Evolutionary conservation across 2,329 filamentous ascomycete genomes (phyloP).

Genomic region (Botryosphaeria dothidea): DNA sequence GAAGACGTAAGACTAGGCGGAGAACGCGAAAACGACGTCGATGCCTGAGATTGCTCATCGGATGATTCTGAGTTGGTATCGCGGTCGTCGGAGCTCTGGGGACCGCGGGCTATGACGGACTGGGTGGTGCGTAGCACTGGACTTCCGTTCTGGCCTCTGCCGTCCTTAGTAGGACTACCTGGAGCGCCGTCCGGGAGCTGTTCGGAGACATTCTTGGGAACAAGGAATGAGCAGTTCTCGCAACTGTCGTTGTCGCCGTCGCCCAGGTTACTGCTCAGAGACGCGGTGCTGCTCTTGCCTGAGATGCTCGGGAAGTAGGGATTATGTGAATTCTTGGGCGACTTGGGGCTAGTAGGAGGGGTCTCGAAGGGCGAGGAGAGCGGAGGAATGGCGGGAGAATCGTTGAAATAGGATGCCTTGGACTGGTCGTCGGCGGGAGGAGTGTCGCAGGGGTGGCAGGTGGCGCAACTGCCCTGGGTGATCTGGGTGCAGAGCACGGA

Average conservation of each 20-base stretch:
- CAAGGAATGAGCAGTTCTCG: slow-evolving; percentile 58
- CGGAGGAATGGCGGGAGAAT: slow-evolving; percentile 28
- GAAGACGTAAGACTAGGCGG: slow-evolving; percentile 31
- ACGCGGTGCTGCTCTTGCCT: slow-evolving; percentile 26
- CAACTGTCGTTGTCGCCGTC: slow-evolving; percentile 54
- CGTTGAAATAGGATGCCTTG: slow-evolving; percentile 36
- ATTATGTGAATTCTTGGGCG: slow-evolving; percentile 40
- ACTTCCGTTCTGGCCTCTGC: slow-evolving; percentile 52
- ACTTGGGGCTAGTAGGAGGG: slow-evolving; percentile 42
- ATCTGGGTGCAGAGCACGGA: slow-evolving; percentile 64
- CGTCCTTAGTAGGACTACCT: slow-evolving; percentile 51
- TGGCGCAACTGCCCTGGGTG: slow-evolving; percentile 54
- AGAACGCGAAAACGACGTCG: slow-evolving; percentile 32
- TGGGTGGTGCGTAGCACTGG: slow-evolving; percentile 58
- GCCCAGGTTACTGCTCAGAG: slow-evolving; percentile 35
- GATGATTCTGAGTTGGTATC: slow-evolving; percentile 29
- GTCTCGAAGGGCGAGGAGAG: slow-evolving; percentile 42
- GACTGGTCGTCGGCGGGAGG: slow-evolving; percentile 40
- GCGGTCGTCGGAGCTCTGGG: slow-evolving; percentile 21
- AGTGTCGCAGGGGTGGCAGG: slow-evolving; percentile 52
- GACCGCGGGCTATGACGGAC: slow-evolving; percentile 53
- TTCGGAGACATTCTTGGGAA: slow-evolving; percentile 56
- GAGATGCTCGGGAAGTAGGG: slow-evolving; percentile 51
- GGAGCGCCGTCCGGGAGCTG: slow-evolving; percentile 55
- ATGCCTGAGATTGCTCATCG: slow-evolving; percentile 40